Evolutionary conservation across 1,139 yeast genomes (phyloP).

Genomic region (Kurtzmaniella quercitrusa): DNA sequence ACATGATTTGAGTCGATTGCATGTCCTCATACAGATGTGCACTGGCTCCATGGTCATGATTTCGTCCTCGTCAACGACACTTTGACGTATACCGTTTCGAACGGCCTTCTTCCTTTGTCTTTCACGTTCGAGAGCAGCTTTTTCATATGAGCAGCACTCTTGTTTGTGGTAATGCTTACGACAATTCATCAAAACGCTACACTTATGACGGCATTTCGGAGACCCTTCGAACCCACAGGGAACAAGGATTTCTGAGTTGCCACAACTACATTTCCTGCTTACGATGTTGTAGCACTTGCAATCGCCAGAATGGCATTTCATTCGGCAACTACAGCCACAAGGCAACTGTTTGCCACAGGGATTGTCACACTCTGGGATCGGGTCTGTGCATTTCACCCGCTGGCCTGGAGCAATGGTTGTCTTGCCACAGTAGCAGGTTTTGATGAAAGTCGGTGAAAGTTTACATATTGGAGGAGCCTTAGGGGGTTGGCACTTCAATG

Average conservation of each 20-base stretch:
- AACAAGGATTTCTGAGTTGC: conserved; percentile 45
- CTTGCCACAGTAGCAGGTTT: conserved; percentile 76
- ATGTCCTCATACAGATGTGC: conserved; percentile 71
- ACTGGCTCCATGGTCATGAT: conserved; percentile 65
- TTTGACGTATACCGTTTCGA: conserved; percentile 35
- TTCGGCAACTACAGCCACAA: conserved; percentile 73
- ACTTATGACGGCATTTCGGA: conserved; percentile 70
- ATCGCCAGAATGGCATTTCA: conserved; percentile 71
- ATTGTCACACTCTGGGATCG: conserved; percentile 68
- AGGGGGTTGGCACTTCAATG: conserved; percentile 55
- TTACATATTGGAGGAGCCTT: conserved; percentile 49
- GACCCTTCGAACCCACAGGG: conserved; percentile 57
- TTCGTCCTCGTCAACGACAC: conserved; percentile 33
- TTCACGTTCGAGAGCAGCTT: conserved; percentile 59
- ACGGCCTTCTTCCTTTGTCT: conserved; percentile 49
- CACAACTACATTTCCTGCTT: conserved; percentile 49
- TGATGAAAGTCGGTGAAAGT: conserved; percentile 52
- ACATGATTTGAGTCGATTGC: conserved; percentile 66
- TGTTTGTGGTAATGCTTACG: conserved; percentile 73
- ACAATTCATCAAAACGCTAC: conserved; percentile 74
- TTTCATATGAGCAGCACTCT: conserved; percentile 69
- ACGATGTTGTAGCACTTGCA: conserved; percentile 61
- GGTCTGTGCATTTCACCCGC: conserved; percentile 65
- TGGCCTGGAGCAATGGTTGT: conserved; percentile 19
- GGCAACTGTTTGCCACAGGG: conserved; percentile 57